Evolutionary conservation across 768 basidiomycete genomes (phyloP), one percentile per base, ranked within the genome.

Genomic region (Amanita molliuscula): DNA sequence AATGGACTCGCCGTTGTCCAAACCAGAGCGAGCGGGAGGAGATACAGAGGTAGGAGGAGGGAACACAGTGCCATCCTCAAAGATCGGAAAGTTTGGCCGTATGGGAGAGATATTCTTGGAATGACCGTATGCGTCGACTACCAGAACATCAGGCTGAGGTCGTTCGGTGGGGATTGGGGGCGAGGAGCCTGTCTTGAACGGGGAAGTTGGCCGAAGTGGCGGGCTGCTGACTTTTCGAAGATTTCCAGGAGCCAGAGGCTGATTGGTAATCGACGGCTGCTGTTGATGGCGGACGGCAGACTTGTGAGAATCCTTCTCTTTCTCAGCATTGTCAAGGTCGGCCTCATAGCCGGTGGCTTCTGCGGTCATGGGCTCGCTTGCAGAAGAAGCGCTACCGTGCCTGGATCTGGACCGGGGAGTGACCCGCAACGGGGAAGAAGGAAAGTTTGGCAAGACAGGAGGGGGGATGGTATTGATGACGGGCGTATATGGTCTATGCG

Each of bases 341-440:
- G 81, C 82, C 50, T 89, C 84, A 59, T 87, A 85, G n/a, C 82
- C 84, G 29, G 77, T 63, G 0, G 65, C 65, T 44, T 81, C 80
- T 21, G 70, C 70, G 33, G 72, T 73, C 9, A 70, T 58, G 5
- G 74, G 76, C 53, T 84, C 82, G 57, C 79, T 82, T 36, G 78
- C 66, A 13, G 87, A 88, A 13, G 87, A 89, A 43, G 82, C 63
- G 57, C 86, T 89, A 53, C 75, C 82, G 54, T 80, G 79, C 48
- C 81, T 71, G 35, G 84, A 82, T 41, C 75, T 68, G 28, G 80
- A 72, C 43, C 73, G 73, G 23, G 69, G 72, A 44, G 70, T 78
- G 21, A 74, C 74, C 42, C 49, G 40, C 26, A 50, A 11, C 15
- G 74, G 72, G 52, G 79, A 68, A 40, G 79, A 80, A 6, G 61